Percentiles rank a stretch among this genome's conserved stretches.
These are phyloP conservation scores for Penicillium sp. DNA, from an alignment of 2,329 filamentous ascomycete genomes.

Conservation along the genomic window DNA sequence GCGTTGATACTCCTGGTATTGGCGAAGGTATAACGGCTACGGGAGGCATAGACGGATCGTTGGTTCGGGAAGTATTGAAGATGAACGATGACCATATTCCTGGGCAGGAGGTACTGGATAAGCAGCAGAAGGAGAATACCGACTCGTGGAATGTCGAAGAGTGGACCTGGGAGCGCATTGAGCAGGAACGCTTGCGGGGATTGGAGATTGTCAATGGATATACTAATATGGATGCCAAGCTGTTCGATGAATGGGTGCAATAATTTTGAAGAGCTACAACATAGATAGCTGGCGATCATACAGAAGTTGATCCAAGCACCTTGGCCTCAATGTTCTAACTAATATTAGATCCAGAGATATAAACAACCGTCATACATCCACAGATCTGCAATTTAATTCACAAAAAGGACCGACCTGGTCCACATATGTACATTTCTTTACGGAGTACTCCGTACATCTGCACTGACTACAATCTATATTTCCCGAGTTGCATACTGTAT, in stretches of 20 bases:
- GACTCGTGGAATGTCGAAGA: conserved; percentile 39
- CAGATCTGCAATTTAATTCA: conserved; percentile 1
- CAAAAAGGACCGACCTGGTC: background rate
- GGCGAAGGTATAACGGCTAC: conserved; percentile 35
- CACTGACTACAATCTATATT: background rate
- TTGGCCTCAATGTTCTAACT: background rate
- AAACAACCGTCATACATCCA: background rate
- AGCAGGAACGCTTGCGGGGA: conserved; percentile 56
- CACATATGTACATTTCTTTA: background rate
- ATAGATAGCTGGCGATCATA: background rate
- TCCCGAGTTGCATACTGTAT: background rate
- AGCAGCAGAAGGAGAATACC: conserved; percentile 32
- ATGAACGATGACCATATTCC: conserved; percentile 32
- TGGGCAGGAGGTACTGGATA: conserved; percentile 27
- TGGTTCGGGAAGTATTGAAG: conserved; percentile 38
- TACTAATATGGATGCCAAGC: conserved; percentile 50
- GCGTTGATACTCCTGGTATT: conserved; percentile 32
- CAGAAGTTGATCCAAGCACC: background rate
- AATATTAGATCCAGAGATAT: conserved; percentile 2
- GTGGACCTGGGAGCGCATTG: conserved; percentile 62
- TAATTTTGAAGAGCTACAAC: background rate
- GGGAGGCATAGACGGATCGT: conserved; percentile 34
- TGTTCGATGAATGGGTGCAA: conserved; percentile 50
- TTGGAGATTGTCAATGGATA: conserved; percentile 56
- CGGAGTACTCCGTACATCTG: background rate